phyloP scores from a whole-genome alignment of 192 early-diverging fungal genomes.

The Coemansia sp. region DNA sequence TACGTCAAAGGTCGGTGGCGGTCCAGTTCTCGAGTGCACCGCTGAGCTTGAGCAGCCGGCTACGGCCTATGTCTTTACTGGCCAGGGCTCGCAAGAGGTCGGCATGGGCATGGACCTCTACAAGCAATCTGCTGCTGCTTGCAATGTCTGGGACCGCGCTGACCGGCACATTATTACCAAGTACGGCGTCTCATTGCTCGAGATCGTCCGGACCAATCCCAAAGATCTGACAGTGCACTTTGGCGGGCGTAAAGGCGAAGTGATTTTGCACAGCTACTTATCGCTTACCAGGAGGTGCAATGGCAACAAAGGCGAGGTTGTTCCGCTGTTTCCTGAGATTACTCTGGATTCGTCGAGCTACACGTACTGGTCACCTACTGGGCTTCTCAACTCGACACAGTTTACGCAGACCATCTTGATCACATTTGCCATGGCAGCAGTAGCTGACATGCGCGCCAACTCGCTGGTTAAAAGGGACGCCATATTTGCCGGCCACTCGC shows the following conservation, averaged over 20 bases:
- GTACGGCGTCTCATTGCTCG: constrained; percentile 89
- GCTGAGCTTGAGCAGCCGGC: constrained; percentile 89
- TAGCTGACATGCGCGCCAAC: constrained; percentile 83
- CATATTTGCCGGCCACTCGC: constrained; percentile 87
- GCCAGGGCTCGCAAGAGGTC: constrained; percentile 91
- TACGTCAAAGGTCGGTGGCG: constrained; percentile 74
- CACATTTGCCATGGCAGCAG: constrained; percentile 81
- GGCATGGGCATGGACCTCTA: constrained; percentile 98
- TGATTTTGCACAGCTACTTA: constrained; percentile 77
- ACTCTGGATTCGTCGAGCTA: constrained; percentile 69
- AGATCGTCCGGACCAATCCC: constrained; percentile 88
- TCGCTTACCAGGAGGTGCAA: background rate
- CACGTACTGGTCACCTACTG: constrained; percentile 77
- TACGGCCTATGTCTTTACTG: constrained; percentile 94
- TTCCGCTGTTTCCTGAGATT: constrained; percentile 54
- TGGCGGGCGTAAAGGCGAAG: constrained; percentile 68
- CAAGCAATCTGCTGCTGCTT: constrained; percentile 73
- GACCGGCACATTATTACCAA: constrained; percentile 79
- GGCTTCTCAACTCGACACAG: constrained; percentile 89
- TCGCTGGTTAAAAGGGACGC: constrained; percentile 77
- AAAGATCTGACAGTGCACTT: constrained; percentile 65
- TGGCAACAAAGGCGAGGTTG: background rate
- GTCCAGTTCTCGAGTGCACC: constrained; percentile 67
- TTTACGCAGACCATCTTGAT: constrained; percentile 88
- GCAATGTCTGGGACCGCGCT: constrained; percentile 90